Base-by-base conservation (phyloP, 805 yeast species). In the Myxozyma sirexii region DNA sequence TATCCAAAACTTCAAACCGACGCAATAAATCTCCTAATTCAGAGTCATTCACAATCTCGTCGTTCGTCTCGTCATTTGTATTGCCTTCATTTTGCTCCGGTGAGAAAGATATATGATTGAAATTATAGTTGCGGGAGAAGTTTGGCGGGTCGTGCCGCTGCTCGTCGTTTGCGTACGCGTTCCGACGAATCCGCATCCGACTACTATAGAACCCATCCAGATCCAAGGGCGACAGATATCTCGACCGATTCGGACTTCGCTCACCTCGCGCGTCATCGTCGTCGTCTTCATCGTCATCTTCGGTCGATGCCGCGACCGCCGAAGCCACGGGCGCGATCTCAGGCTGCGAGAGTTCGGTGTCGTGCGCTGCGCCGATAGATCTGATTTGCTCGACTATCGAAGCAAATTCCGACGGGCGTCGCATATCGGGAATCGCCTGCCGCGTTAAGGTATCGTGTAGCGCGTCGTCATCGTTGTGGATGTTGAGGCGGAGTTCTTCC, bases 191-290 rank as follows among this genome's bases (percentile, higher is more conserved):
- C 2, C 64, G 56, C 37, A 57, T 31, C 1, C 59, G 41, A 19
- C 59, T 52, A 41, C 53, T 52, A 33, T 57, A 60, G 29, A 44
- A 60, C n/a, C 64, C 64, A 38, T 60, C 64, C 10, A 57, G 52
- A 33, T 60, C 64, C 17, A 60, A 39, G 6, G 63, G 59, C 23
- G 64, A 57, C 15, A 50, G 37, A 53, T 57, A 54, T 21, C 59
- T 27, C 42, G 51, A 23, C 19, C 51, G 45, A 10, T 10, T 29
- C n/a, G n/a, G n/a, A n/a, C n/a, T n/a, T 1, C 31, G 38, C 21
- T 41, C 10, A n/a, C n/a, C 13, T 46, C n/a, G 37, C n/a, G 48
- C 10, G 50, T 24, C 26, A 43, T n/a, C 27, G 31, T 53, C 38
- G 38, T 27, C 45, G 54, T 26, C 21, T 24, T 24, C 31, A 42